phyloP scores from a whole-genome alignment of 192 early-diverging fungal genomes.

The Coemansia sp. region DNA sequence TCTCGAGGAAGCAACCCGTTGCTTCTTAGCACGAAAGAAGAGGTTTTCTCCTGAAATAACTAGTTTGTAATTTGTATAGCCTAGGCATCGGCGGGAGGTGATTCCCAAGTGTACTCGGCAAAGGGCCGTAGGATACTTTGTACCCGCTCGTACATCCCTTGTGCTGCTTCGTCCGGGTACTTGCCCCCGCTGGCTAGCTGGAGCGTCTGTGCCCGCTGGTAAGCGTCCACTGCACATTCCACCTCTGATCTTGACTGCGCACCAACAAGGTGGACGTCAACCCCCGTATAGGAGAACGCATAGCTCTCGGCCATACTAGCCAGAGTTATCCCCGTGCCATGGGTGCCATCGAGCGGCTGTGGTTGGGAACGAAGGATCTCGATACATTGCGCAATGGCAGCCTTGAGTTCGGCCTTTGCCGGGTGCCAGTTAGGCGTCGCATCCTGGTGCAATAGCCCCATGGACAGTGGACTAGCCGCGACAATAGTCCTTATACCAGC shows the following conservation, averaged over 20 bases:
- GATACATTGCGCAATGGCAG: conserved; percentile 49
- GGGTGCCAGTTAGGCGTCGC: conserved; percentile 66
- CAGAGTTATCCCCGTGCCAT: conserved; percentile 22
- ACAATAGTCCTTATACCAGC: conserved; percentile 56
- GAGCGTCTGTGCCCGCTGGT: conserved; percentile 2
- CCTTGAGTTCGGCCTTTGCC: conserved; percentile 47
- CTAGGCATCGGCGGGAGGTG: conserved; percentile 28
- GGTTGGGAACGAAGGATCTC: conserved; percentile 23
- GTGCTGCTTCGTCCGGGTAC: conserved; percentile 4
- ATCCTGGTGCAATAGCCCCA: conserved; percentile 57
- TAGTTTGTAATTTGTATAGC: too few relatives aligned
- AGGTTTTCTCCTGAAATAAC: too few relatives aligned
- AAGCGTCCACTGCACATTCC: conserved; percentile 18
- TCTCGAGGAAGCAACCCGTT: too few relatives aligned
- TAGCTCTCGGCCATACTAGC: conserved; percentile 52
- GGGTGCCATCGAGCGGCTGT: not conserved
- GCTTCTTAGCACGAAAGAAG: too few relatives aligned
- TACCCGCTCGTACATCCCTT: conserved; percentile 13
- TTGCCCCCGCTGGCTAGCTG: conserved; percentile 3
- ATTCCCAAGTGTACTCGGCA: conserved; percentile 36
- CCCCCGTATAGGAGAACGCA: conserved; percentile 17
- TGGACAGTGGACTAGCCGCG: conserved; percentile 65
- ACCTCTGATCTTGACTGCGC: conserved; percentile 26
- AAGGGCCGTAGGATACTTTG: conserved; percentile 21
- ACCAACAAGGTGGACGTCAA: conserved; percentile 37